These are phyloP conservation scores for Boletus smithii DNA, from an alignment of 1,284 basidiomycete genomes.

Conservation along the genomic window DNA sequence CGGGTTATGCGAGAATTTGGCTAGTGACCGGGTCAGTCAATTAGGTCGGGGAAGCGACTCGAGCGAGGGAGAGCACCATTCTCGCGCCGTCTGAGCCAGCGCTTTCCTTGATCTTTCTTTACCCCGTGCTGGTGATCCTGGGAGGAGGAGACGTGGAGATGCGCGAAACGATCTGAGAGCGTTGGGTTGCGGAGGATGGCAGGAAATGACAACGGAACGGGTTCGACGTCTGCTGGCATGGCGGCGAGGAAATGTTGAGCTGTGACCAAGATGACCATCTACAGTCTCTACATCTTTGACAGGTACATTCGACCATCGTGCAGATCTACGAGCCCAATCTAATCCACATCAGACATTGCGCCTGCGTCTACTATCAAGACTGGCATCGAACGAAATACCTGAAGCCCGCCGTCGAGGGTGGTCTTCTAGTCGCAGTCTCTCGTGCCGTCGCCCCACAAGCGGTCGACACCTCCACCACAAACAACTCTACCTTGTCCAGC, in stretches of 20 bases:
- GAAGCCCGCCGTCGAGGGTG: constrained; percentile 65
- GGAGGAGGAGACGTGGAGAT: constrained; percentile 36
- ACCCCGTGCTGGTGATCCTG: constrained; percentile 21
- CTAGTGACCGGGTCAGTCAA: constrained; percentile 36
- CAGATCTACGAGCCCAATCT: not conserved
- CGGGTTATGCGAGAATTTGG: constrained; percentile 65
- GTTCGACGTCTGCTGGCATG: constrained; percentile 11
- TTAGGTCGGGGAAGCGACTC: not conserved
- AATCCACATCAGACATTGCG: constrained; percentile 68
- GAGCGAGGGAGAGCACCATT: constrained; percentile 49
- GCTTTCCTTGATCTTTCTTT: constrained; percentile 60
- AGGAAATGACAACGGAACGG: constrained; percentile 66
- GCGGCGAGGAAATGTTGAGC: not conserved
- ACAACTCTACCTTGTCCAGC: constrained; percentile 44
- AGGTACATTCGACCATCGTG: constrained; percentile 43
- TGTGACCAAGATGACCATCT: constrained; percentile 67
- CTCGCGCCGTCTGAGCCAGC: constrained; percentile 69
- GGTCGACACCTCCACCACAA: constrained; percentile 31
- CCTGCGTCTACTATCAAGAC: constrained; percentile 90
- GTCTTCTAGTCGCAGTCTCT: constrained; percentile 69
- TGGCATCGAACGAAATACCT: constrained; percentile 82
- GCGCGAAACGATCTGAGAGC: constrained; percentile 49
- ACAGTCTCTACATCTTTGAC: constrained; percentile 88
- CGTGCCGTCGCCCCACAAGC: constrained; percentile 52
- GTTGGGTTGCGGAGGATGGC: constrained; percentile 60